phyloP scores from a whole-genome alignment of 1,139 yeast genomes.

The Hansenula sp. region DNA sequence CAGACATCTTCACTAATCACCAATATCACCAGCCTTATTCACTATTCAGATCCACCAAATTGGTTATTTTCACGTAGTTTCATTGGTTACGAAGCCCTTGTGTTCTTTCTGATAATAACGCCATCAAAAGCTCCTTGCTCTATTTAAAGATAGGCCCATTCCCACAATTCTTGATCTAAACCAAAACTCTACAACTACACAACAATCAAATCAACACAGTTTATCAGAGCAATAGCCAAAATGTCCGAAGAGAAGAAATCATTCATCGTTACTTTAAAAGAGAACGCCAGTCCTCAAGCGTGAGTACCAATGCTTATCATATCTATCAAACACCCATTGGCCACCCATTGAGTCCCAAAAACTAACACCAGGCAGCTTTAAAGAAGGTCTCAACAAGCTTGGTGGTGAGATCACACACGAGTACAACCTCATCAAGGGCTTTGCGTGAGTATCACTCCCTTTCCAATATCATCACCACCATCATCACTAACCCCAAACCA shows the following conservation, averaged over 20 bases:
- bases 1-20: slow-evolving; percentile 7
- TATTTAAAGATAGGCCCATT: no score
- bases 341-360: neutral
- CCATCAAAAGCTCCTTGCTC: neutral
- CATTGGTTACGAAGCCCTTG: neutral
- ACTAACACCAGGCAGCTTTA: slow-evolving; percentile 7
- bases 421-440: slow-evolving; percentile 61
- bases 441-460: slow-evolving; percentile 27
- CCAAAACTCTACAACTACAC: no score
- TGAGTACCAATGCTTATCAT: neutral
- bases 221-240: neutral
- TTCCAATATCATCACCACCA: neutral
- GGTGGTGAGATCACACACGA: slow-evolving; percentile 63
- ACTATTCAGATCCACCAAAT: neutral
- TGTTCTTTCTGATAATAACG: no score
- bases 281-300: slow-evolving; percentile 1
- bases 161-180: no score
- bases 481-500: neutral
- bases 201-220: no score
- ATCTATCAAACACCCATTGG: neutral
- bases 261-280: slow-evolving; percentile 3
- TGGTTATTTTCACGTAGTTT: neutral
- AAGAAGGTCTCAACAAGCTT: slow-evolving; percentile 28
- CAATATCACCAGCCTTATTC: no score
- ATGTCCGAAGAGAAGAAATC: slow-evolving; percentile 1